Percentiles rank a stretch among this genome's conserved stretches.
Evolutionary conservation across 1,284 basidiomycete species (phyloP).

Genomic region (Takashimella tepidaria): DNA sequence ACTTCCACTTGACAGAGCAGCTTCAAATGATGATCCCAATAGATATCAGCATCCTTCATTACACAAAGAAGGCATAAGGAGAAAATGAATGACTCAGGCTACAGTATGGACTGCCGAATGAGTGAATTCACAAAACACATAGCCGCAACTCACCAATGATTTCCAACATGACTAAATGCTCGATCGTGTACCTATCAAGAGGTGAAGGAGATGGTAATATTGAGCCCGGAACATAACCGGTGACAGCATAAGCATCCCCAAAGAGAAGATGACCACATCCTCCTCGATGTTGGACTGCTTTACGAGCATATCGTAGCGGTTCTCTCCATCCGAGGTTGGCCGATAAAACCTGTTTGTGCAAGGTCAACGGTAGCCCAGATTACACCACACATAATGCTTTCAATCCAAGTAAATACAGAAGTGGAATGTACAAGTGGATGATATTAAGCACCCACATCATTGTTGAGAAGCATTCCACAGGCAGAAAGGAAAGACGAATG

Average conservation of each 20-base stretch:
- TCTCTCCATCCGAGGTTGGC: constrained; percentile 33
- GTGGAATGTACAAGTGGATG: too few species aligned
- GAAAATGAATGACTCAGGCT: too few species aligned
- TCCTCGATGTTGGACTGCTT: constrained; percentile 25
- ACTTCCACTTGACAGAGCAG: constrained; percentile 17
- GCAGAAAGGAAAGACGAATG: constrained; percentile 33
- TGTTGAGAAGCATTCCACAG: constrained; percentile 20
- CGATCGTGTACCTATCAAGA: constrained; percentile 23
- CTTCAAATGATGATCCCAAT: too few species aligned
- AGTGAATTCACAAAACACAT: too few species aligned
- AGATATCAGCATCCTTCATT: too few species aligned
- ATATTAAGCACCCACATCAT: constrained; percentile 35
- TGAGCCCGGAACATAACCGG: background rate
- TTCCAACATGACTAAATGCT: constrained; percentile 29
- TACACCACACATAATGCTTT: too few species aligned
- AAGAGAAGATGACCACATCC: constrained; percentile 29
- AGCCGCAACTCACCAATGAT: constrained; percentile 24
- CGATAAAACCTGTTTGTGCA: constrained; percentile 32
- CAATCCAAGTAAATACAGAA: too few species aligned
- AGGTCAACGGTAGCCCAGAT: too few species aligned
- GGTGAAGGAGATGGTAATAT: constrained; percentile 4
- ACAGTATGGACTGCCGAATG: too few species aligned
- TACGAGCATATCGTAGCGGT: constrained; percentile 22
- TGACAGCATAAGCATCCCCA: constrained; percentile 7
- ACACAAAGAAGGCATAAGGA: too few species aligned